Evolutionary conservation across 257 asterid genomes (phyloP).

Genomic region (Solanum piurae): DNA sequence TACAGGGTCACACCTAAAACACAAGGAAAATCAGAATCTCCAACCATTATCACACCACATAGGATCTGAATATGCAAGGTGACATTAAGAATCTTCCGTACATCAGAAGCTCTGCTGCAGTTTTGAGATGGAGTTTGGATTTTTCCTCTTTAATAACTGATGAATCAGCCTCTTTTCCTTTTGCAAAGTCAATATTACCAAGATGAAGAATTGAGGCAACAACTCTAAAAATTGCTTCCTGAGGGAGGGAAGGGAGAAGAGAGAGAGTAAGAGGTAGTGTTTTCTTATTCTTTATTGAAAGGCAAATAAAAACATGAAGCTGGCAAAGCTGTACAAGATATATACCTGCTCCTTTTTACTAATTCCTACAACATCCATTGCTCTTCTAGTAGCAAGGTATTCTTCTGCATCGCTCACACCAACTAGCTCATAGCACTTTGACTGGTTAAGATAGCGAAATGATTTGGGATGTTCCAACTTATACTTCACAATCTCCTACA

Average conservation of each 20-base stretch:
- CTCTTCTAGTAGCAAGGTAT: constrained; percentile 91
- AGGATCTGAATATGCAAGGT: constrained; percentile 16
- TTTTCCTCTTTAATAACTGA: constrained; percentile 73
- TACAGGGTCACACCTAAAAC: constrained; percentile 71
- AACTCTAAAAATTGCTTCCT: constrained; percentile 98
- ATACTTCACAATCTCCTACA: constrained; percentile 78
- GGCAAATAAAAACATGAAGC: not conserved
- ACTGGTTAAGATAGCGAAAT: constrained; percentile 93
- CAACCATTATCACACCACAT: constrained; percentile 16
- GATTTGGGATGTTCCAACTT: constrained; percentile 74
- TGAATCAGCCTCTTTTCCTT: constrained; percentile 86
- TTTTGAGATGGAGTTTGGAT: constrained; percentile 77
- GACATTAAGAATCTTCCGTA: constrained; percentile 29
- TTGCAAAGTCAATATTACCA: constrained; percentile 83
- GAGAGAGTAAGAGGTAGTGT: not conserved
- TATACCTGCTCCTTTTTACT: constrained; percentile 80
- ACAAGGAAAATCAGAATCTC: constrained; percentile 14
- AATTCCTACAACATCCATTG: constrained; percentile 95
- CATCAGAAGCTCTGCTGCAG: constrained; percentile 83
- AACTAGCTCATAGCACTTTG: constrained; percentile 72
- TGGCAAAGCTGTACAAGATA: not conserved
- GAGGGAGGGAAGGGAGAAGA: constrained; percentile 12
- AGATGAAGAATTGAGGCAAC: constrained; percentile 92
- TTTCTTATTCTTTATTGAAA: not conserved
- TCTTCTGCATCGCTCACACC: constrained; percentile 84